phyloP scores from a whole-genome alignment of 75 land plant species.

The Cryptomeria japonica region DNA sequence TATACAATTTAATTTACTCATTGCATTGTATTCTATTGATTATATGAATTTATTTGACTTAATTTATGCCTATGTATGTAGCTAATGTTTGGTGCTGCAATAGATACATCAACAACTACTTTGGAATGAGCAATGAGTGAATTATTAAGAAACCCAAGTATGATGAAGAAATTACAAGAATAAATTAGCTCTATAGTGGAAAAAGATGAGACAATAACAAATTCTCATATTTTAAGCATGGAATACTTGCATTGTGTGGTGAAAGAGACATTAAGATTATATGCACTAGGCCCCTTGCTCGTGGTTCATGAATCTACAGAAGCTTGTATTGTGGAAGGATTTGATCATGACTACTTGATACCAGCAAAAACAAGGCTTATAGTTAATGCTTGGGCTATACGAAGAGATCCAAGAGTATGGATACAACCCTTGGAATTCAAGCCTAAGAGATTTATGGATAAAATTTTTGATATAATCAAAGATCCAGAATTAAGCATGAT shows the following conservation, averaged over 20 bases:
- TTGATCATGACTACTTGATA: background rate
- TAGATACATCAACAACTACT: background rate
- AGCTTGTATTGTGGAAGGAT: background rate
- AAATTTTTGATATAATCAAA: background rate
- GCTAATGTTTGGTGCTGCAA: background rate
- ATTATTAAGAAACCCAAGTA: background rate
- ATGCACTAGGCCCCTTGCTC: background rate
- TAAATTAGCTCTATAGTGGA: background rate
- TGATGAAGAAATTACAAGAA: background rate
- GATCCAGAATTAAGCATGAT: background rate
- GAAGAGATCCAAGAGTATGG: background rate
- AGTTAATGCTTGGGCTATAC: background rate
- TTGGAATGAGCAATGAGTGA: conserved; percentile 8
- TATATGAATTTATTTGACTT: no score
- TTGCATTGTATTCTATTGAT: no score
- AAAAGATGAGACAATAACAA: background rate
- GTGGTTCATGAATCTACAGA: background rate
- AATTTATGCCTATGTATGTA: background rate
- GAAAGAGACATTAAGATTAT: background rate
- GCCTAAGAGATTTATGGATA: background rate
- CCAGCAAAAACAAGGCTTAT: background rate
- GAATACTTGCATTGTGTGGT: conserved; percentile 1
- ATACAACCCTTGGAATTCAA: background rate
- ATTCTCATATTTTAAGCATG: background rate
- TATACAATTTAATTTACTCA: no score